Base-by-base conservation (phyloP, 2,329 filamentous ascomycete genomes). In the Didymella segeticola region DNA sequence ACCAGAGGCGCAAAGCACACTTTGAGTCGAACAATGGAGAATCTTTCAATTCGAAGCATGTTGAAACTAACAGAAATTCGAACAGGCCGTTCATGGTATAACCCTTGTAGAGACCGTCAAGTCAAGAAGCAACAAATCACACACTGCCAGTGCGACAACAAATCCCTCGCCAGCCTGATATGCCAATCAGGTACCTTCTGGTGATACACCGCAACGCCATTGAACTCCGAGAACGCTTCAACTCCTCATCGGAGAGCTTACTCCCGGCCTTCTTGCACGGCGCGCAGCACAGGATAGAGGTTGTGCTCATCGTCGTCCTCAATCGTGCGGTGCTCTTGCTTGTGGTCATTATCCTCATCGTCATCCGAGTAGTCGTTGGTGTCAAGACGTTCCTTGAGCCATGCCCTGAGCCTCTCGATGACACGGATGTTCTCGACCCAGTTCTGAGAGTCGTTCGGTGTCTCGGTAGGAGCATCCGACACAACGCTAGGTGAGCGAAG, bases 391-490 rank as follows among this genome's bases (percentile, higher is more conserved):
- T 82, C 79, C 49, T 81, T 80, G 61, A 87, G 79, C 70, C 82
- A 83, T 17, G 80, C 79, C 36, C 85, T 79, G 29, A 88, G 77
- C 43, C 80, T 78, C 72, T 87, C 85, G 25, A 88, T 83, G 9
- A 85, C 79, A n/a, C 85, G 82, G 48, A 86, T 83, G 71, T 86
- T 86, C 68, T 86, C 83, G 9, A 87, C 81, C 85, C 85, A 88
- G 5, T 73, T 73, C 9, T 67, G 69, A 7, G 61, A 61, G 17
- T 74, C 71, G 17, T 63, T 62, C 2, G 62, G 54, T 47, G 70
- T 69, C 54, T 74, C 72, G 19, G 68, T 72, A 14, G 69, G 65
- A 15, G 69, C 53, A 26, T 74, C 72, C 2, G 73, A 75, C 8
- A 68, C 66, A 26, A 73, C 65, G 48, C 73, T 75, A 14, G 75